phyloP scores from a whole-genome alignment of 495 filamentous ascomycete species.

The Parathielavia hyrcaniae region DNA sequence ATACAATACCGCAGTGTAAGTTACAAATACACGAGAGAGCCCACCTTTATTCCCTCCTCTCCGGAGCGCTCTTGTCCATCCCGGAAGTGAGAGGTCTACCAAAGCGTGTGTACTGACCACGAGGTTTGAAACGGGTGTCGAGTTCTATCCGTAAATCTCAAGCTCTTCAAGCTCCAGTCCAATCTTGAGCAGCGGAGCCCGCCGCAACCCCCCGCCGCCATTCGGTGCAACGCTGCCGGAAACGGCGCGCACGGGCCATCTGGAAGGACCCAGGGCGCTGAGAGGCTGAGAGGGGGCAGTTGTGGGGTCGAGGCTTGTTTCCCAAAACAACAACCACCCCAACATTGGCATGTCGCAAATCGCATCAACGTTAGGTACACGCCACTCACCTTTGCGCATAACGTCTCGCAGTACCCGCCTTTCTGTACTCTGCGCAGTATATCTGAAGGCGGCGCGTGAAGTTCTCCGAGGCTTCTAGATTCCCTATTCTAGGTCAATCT shows the following conservation, averaged over 20 bases:
- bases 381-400: not conserved
- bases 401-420: not conserved
- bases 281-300: not conserved
- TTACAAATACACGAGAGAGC: too few relatives aligned
- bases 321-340: constrained; percentile 4
- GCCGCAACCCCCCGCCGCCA: too few relatives aligned
- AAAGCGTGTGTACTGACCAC: too few relatives aligned
- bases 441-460: not conserved
- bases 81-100: too few relatives aligned
- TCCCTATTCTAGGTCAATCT: not conserved
- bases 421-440: not conserved
- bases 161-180: too few relatives aligned
- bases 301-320: constrained; percentile 2
- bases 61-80: too few relatives aligned
- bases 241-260: not conserved
- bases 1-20: too few relatives aligned
- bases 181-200: too few relatives aligned
- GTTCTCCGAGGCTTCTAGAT: not conserved
- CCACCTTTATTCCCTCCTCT: too few relatives aligned
- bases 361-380: constrained; percentile 3
- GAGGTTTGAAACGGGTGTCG: too few relatives aligned
- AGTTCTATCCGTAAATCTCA: too few relatives aligned
- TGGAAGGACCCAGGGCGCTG: not conserved
- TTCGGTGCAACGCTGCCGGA: too few relatives aligned
- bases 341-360: not conserved